Evolutionary conservation across 768 basidiomycete genomes (phyloP), one percentile per base, ranked within the genome.

Genomic region (Phaffia tasmanica): DNA sequence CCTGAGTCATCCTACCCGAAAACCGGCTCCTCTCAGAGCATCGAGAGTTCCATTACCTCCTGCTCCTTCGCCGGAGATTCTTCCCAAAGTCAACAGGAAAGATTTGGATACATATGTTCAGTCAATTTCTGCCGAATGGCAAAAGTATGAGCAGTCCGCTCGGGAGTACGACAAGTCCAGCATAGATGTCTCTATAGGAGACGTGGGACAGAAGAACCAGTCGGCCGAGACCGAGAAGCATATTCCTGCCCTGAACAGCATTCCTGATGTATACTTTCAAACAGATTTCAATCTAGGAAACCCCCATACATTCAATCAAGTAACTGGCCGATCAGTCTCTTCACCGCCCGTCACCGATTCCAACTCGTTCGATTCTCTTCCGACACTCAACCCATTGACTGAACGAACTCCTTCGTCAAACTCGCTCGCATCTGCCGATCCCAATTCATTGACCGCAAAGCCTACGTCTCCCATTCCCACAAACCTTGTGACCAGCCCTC

Each of bases 1-100:
- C 30, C 82, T 95, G 61, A 92, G 92, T 72, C 91, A 87, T 72
- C 93, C 93, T 0, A 85, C 86, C 73, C 87, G 86, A 76, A 82
- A 81, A 47, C 85, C 87, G 57, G 86, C 87, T 8, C 90, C 93
- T 16, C 87, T 93, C 35, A 89, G 94, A 74, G 84, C 90, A 0
- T 72, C 76, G 35, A 88, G 93, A 71, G 87, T 90, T 0, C 76
- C 84, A 0, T 79, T 97, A 50, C 76, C 73, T 70, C 75, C 72
- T 21, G 86, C 88, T 1, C 76, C 86, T 2, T 81, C 82, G 2
- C 83, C 85, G 8, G 85, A 73, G 1, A 48, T 68, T 2, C 63
- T 75, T 2, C 75, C 72, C 2, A 77, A 76, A 63, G 86, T 92
- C 11, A 81, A 83, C 57, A 81, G 86, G 64, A 86, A 84, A 72